These are phyloP conservation scores for Fusarium clavum DNA, from an alignment of 2,329 filamentous ascomycete species.

Conservation along the genomic window DNA sequence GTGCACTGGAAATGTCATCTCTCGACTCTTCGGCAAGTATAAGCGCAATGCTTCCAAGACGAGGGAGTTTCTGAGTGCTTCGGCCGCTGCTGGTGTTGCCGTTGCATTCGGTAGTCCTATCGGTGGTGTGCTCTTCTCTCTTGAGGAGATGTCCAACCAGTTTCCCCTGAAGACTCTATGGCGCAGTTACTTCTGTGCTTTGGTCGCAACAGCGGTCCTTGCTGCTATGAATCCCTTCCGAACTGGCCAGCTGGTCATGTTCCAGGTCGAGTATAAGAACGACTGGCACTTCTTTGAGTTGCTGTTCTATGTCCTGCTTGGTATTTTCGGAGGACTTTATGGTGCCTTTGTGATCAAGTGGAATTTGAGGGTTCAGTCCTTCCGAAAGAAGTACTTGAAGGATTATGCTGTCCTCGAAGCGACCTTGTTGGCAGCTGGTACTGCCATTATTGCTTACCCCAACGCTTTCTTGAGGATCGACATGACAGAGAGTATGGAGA, in stretches of 20 bases:
- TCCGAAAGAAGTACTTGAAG: slow-evolving; percentile 90
- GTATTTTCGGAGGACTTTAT: slow-evolving; percentile 93
- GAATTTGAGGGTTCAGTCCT: slow-evolving; percentile 91
- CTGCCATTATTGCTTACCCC: slow-evolving; percentile 94
- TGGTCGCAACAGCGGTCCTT: slow-evolving; percentile 92
- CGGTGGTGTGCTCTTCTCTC: slow-evolving; percentile 92
- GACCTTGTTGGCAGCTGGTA: slow-evolving; percentile 82
- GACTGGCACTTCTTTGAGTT: slow-evolving; percentile 98
- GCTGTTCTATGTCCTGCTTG: slow-evolving; percentile 90
- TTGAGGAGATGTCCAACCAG: slow-evolving; percentile 97
- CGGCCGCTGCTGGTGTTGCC: slow-evolving; percentile 92
- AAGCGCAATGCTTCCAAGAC: slow-evolving; percentile 92
- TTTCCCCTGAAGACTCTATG: slow-evolving; percentile 98
- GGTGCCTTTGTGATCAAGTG: slow-evolving; percentile 98
- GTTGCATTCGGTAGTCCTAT: slow-evolving; percentile 98
- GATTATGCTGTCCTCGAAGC: slow-evolving; percentile 89
- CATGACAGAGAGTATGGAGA: slow-evolving; percentile 99
- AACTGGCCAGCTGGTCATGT: slow-evolving; percentile 98
- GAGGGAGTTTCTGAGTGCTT: slow-evolving; percentile 92
- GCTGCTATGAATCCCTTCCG: slow-evolving; percentile 98
- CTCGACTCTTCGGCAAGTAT: slow-evolving; percentile 92
- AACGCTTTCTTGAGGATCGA: slow-evolving; percentile 96
- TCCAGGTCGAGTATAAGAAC: slow-evolving; percentile 94
- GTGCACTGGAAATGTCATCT: slow-evolving; percentile 96
- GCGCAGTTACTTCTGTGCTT: slow-evolving; percentile 97